A percentile compares a stretch with the other conserved stretches of the same genome.
These are phyloP conservation scores for Colletotrichum tropicicola DNA, from an alignment of 2,329 filamentous ascomycete species.

Conservation along the genomic window DNA sequence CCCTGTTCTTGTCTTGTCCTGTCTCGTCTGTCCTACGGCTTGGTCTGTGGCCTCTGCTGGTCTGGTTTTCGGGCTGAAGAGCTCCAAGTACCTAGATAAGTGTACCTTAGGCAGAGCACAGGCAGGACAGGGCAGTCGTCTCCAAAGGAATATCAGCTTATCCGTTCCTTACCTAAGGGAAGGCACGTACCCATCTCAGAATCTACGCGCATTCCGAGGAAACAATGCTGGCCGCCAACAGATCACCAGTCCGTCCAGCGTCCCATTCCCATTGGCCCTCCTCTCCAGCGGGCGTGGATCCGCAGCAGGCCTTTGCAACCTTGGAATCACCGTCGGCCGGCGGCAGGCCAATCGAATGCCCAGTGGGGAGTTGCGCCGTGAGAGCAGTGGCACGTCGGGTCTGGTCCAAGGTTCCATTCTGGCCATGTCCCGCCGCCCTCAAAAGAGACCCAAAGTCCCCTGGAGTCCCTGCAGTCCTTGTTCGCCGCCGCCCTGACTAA, in stretches of 20 bases:
- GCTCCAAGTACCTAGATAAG: no score
- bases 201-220: no score
- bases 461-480: constrained; percentile 6
- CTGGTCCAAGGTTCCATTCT: background rate
- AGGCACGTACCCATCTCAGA: no score
- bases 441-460: background rate
- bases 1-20: background rate
- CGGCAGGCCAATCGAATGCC: constrained; percentile 1
- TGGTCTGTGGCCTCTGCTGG: no score
- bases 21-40: background rate
- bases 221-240: no score
- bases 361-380: constrained; percentile 9
- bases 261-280: background rate
- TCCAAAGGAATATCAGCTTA: no score
- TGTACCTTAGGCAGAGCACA: no score
- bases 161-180: no score
- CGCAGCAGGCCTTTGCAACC: constrained; percentile 18
- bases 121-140: no score
- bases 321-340: constrained; percentile 24
- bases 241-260: no score
- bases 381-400: background rate
- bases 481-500: constrained; percentile 30
- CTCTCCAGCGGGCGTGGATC: constrained; percentile 14
- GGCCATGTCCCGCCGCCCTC: no score
- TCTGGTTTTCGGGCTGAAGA: no score